A percentile compares a stretch with the other conserved stretches of the same genome.
These are phyloP conservation scores for Biscogniauxia marginata DNA, from an alignment of 2,329 filamentous ascomycete species.

Conservation along the genomic window DNA sequence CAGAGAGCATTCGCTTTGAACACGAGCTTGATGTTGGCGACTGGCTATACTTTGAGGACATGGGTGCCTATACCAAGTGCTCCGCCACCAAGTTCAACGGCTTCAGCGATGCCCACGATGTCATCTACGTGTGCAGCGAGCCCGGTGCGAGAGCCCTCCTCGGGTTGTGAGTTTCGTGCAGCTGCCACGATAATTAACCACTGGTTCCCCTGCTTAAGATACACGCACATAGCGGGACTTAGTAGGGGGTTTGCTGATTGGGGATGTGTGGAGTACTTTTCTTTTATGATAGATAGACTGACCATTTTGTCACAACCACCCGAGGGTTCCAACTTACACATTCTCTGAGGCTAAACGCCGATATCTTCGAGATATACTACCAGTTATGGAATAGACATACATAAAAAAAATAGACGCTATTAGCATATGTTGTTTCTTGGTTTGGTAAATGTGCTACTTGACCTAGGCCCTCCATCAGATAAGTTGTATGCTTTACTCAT, in stretches of 20 bases:
- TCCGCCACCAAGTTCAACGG: conserved; percentile 98
- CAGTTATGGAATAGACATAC: no score
- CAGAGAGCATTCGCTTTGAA: conserved; percentile 73
- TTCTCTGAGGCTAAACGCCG: background rate
- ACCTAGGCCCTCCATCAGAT: no score
- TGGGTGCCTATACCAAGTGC: conserved; percentile 98
- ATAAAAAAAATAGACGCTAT: no score
- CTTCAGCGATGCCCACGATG: conserved; percentile 87
- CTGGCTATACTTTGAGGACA: conserved; percentile 98
- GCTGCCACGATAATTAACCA: background rate
- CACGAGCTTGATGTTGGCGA: conserved; percentile 86
- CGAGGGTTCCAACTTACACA: background rate
- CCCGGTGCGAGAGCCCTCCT: conserved; percentile 77
- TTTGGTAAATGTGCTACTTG: no score
- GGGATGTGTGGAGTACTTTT: background rate
- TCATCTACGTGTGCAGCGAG: conserved; percentile 95
- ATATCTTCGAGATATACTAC: no score
- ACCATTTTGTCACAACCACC: background rate
- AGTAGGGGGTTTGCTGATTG: background rate
- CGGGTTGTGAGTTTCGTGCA: conserved; percentile 24
- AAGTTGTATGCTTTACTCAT: no score
- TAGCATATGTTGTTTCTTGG: no score
- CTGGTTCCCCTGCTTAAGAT: background rate
- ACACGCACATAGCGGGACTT: background rate
- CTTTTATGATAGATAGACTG: background rate